Base-by-base conservation (phyloP, 2,329 filamentous ascomycete species). In the Talaromyces sp. region DNA sequence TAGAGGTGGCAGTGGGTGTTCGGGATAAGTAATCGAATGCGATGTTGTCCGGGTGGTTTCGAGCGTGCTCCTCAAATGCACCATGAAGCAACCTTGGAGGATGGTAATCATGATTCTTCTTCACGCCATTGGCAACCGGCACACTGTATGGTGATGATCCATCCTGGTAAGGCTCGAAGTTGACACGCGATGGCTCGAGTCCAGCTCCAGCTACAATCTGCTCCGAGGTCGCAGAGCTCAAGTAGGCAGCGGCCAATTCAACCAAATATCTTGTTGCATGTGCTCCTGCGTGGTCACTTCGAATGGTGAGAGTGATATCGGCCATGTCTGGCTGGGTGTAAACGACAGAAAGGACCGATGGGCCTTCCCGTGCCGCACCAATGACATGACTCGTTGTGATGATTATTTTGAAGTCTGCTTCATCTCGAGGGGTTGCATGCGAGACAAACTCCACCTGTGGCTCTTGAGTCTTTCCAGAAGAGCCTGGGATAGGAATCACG, bases 141-240 rank as follows among this genome's bases (percentile, higher is more conserved):
- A 30, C 11, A 11, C 29, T 32, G 17, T 44, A 29, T 32, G 16
- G 41, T n/a, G 41, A 29, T 10, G 41, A 17, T 32, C 27, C 41
- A 19, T 44, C 24, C 27, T 17, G 27, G 27, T 30, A 44, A 2
- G 41, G 19, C 16, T 44, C 41, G 13, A 44, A 44, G 2, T 44
- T 44, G 2, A 44, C 29, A 4, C 41, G 41, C n/a, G 41, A 44
- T n/a, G 41, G 41, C 24, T 44, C 41, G n/a, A 44, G 41, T 11
- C 41, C 41, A 30, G 41, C 41, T 24, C 41, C 41, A 22, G 27
- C 29, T 11, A 29, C 27, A 10, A 44, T 44, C 8, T 33, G 27
- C 11, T 44, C 27, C 5, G 41, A 44, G 4, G 29, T 14, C 14
- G 16, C 41, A 9, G 41, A 44, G 11, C 24, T 44, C 14, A 44